Evolutionary conservation across 2,329 filamentous ascomycete genomes (phyloP).

Genomic region (Pseudopithomyces chartarum): DNA sequence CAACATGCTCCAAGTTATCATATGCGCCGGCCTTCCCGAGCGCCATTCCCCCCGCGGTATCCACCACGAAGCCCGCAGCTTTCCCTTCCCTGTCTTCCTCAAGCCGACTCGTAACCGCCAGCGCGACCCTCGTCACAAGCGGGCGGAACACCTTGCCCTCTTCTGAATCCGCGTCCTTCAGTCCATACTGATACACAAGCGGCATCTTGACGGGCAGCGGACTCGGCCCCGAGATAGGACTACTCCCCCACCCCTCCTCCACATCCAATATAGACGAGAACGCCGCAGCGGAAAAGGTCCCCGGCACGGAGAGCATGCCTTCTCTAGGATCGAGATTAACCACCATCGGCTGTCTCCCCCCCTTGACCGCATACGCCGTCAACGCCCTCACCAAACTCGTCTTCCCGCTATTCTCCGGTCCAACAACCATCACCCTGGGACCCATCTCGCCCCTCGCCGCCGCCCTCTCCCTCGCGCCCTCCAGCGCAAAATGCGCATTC

Average conservation of each 20-base stretch:
- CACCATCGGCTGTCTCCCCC: constrained; percentile 75
- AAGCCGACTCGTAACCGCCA: constrained; percentile 77
- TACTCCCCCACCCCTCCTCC: constrained; percentile 86
- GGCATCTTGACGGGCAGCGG: constrained; percentile 89
- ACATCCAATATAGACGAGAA: constrained; percentile 88
- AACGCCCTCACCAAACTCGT: constrained; percentile 79
- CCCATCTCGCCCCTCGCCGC: constrained; percentile 57
- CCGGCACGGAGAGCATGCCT: constrained; percentile 61
- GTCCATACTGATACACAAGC: constrained; percentile 86
- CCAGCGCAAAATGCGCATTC: constrained; percentile 87
- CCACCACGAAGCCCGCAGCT: constrained; percentile 80
- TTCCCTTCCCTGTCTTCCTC: constrained; percentile 75
- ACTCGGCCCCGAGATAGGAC: constrained; percentile 88
- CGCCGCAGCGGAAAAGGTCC: constrained; percentile 82
- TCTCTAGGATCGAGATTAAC: constrained; percentile 86
- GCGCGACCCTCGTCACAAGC: constrained; percentile 75
- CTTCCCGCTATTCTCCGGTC: constrained; percentile 79
- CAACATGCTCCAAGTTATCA: constrained; percentile 80
- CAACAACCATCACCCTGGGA: constrained; percentile 83
- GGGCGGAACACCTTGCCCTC: constrained; percentile 73
- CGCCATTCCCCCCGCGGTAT: constrained; percentile 74
- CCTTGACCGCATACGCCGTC: constrained; percentile 77
- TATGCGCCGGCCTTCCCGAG: constrained; percentile 67
- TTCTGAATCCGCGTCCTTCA: constrained; percentile 70
- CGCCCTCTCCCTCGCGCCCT: constrained; percentile 70